Percentiles rank a stretch among this genome's conserved stretches.
Conservation (phyloP, 169 alveolate species). For the Plasmodium falciparum region DNA sequence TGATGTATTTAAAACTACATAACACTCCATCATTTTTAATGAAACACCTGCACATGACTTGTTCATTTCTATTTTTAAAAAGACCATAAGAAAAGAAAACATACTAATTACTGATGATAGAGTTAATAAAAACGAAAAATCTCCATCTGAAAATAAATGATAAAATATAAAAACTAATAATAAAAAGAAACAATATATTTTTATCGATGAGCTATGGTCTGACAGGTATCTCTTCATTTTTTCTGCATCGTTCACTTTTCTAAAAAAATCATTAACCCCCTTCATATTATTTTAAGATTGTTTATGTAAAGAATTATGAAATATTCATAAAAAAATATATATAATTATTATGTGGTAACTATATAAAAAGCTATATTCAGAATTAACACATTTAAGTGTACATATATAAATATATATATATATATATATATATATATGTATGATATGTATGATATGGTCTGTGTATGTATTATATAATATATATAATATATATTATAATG, state of each 20-base stretch:
- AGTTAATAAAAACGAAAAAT: constrained; percentile 93
- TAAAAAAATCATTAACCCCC: constrained; percentile 56
- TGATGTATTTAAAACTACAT: constrained; percentile 87
- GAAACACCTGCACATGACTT: constrained; percentile 93
- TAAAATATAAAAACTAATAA: constrained; percentile 63
- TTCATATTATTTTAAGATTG: constrained; percentile 30
- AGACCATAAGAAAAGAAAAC: constrained; percentile 92
- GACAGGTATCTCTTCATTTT: constrained; percentile 62
- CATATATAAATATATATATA: too few species aligned
- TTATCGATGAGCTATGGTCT: constrained; percentile 76
- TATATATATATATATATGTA: too few species aligned
- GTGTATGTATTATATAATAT: too few species aligned
- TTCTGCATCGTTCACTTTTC: constrained; percentile 68
- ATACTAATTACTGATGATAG: constrained; percentile 91
- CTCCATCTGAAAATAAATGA: constrained; percentile 92
- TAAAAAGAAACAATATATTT: constrained; percentile 51
- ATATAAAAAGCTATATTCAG: too few species aligned
- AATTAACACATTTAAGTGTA: too few species aligned
- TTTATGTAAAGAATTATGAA: too few species aligned
- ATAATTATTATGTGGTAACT: neutral
- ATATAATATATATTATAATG: too few species aligned
- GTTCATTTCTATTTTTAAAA: constrained; percentile 87
- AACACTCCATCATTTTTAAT: constrained; percentile 90
- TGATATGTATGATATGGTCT: too few species aligned
- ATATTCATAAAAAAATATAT: neutral